A percentile compares a stretch with the other conserved stretches of the same genome.
Conservation (phyloP, 306 rosid species). For the Oemleria cerasiformis region DNA sequence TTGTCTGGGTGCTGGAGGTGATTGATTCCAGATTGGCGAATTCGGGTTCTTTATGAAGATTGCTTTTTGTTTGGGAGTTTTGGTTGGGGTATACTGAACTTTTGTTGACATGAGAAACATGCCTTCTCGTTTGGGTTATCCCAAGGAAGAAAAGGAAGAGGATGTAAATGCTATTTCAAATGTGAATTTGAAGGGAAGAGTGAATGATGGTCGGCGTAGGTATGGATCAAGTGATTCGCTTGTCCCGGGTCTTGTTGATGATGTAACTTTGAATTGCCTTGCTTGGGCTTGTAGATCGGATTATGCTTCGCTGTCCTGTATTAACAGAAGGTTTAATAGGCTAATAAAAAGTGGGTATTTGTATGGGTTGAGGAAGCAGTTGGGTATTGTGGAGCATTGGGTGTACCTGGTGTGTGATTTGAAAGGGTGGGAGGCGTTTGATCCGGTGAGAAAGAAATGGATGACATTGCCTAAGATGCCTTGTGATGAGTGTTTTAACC, state of each 20-base stretch:
- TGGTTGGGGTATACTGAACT: conserved; percentile 35
- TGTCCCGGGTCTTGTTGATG: conserved; percentile 80
- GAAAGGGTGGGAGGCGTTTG: conserved; percentile 79
- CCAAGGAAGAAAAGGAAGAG: conserved; percentile 38
- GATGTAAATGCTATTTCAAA: conserved; percentile 32
- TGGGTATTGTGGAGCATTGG: conserved; percentile 70
- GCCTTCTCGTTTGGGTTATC: conserved; percentile 19
- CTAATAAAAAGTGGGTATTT: conserved; percentile 65
- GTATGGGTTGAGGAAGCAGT: conserved; percentile 60
- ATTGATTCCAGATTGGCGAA: conserved; percentile 18
- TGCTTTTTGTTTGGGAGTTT: conserved; percentile 28
- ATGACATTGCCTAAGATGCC: conserved; percentile 82
- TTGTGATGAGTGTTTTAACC: conserved; percentile 89
- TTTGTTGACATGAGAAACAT: conserved; percentile 41
- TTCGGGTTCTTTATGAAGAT: conserved; percentile 24
- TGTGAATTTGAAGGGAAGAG: conserved; percentile 41
- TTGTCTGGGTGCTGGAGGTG: conserved; percentile 29
- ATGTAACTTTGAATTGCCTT: conserved; percentile 75
- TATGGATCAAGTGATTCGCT: conserved; percentile 66
- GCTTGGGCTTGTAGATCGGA: conserved; percentile 70
- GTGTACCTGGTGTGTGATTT: conserved; percentile 87
- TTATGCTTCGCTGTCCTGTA: conserved; percentile 56
- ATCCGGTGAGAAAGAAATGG: conserved; percentile 63
- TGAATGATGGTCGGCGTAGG: conserved; percentile 54
- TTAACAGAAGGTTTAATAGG: conserved; percentile 57